Percentiles rank a stretch among this genome's conserved stretches.
Conservation (phyloP, 2,329 filamentous ascomycete genomes). For the Metarhizium anisopliae region DNA sequence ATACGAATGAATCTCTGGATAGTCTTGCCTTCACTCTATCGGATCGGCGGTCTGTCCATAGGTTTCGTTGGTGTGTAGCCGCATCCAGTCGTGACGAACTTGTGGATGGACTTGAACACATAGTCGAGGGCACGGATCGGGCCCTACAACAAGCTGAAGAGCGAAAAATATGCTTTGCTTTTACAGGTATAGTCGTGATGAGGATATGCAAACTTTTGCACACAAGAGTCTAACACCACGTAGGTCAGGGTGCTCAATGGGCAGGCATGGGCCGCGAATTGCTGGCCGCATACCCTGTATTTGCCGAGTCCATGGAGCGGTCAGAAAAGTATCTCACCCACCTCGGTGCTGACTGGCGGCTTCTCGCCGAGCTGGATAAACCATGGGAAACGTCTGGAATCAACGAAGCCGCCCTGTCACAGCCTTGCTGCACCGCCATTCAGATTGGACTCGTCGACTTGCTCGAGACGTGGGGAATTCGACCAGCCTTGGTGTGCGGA, state of each 20-base stretch:
- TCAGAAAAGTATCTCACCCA: slow-evolving; percentile 21
- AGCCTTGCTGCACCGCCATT: slow-evolving; percentile 35
- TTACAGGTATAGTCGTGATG: slow-evolving; percentile 23
- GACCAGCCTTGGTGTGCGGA: slow-evolving; percentile 29
- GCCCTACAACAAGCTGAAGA: too few species aligned
- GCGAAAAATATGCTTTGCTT: slow-evolving; percentile 30
- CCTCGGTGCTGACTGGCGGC: slow-evolving; percentile 26
- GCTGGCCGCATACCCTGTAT: slow-evolving; percentile 25
- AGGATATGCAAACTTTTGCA: slow-evolving; percentile 9
- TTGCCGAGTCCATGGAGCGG: slow-evolving; percentile 21
- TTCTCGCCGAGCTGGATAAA: slow-evolving; percentile 27
- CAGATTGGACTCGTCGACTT: slow-evolving; percentile 38
- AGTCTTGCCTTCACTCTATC: too few species aligned
- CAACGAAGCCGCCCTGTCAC: slow-evolving; percentile 29
- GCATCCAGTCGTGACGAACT: too few species aligned
- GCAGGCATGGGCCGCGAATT: slow-evolving; percentile 26
- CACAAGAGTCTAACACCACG: slow-evolving; percentile 15
- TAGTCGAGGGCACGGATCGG: too few species aligned
- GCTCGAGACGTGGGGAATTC: slow-evolving; percentile 32
- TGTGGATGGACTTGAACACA: too few species aligned
- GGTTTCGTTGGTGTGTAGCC: too few species aligned
- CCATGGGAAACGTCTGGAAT: slow-evolving; percentile 24
- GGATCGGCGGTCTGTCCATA: too few species aligned
- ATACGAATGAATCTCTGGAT: too few species aligned
- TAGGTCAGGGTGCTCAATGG: slow-evolving; percentile 32